phyloP scores from a whole-genome alignment of 2,329 filamentous ascomycete species.

The Trichoderma koningii region DNA sequence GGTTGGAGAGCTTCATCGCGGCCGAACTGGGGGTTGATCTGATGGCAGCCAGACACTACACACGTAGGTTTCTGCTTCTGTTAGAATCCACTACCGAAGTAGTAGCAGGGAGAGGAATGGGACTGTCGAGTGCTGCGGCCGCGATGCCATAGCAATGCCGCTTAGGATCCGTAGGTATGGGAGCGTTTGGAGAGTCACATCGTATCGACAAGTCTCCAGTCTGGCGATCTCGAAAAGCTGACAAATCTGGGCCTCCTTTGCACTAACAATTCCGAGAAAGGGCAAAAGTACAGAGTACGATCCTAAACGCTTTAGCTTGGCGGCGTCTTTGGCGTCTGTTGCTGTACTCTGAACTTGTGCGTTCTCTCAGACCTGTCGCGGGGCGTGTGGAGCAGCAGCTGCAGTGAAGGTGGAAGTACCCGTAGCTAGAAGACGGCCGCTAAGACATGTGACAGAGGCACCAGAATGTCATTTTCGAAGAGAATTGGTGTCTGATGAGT shows the following conservation, averaged over 20 bases:
- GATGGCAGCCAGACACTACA: neutral
- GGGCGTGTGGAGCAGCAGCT: conserved; percentile 8
- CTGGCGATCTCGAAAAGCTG: conserved; percentile 6
- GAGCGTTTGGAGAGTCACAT: neutral
- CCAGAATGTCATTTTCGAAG: neutral
- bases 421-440: conserved; percentile 2
- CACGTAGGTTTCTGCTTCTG: neutral
- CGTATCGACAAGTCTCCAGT: neutral
- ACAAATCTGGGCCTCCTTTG: conserved; percentile 20
- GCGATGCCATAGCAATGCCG: conserved; percentile 17
- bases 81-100: neutral
- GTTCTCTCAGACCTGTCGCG: neutral
- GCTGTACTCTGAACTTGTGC: neutral
- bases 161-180: neutral
- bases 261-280: neutral
- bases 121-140: neutral
- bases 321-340: too few relatives aligned
- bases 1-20: conserved; percentile 54
- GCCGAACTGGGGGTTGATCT: neutral
- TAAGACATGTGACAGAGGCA: conserved; percentile 8
- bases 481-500: neutral
- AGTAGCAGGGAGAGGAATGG: neutral
- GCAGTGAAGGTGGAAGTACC: conserved; percentile 16
- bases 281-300: neutral
- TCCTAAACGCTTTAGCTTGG: too few relatives aligned